These are phyloP conservation scores for Penicillium maclennaniae DNA, from an alignment of 495 filamentous ascomycete species.

Conservation along the genomic window DNA sequence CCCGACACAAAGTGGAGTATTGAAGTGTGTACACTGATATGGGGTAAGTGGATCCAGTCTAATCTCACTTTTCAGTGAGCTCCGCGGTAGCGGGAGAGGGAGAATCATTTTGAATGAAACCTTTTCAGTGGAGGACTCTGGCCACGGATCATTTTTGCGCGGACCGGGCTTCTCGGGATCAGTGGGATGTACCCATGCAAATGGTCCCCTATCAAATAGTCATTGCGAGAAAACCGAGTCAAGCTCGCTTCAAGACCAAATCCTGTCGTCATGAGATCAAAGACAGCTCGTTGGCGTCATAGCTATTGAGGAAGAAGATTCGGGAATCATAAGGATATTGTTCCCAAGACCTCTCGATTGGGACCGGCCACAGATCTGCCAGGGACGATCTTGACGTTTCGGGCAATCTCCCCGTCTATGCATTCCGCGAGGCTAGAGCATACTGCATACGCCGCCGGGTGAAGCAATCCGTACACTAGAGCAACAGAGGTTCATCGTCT, in stretches of 20 bases:
- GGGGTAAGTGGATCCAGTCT: background rate
- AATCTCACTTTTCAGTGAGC: background rate
- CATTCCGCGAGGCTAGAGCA: slow-evolving; percentile 13
- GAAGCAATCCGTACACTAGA: background rate
- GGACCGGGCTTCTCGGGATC: slow-evolving; percentile 17
- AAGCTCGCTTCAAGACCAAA: background rate
- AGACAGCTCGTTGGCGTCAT: slow-evolving; percentile 1
- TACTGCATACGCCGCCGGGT: background rate
- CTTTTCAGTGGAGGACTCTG: slow-evolving; percentile 1
- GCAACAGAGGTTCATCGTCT: background rate
- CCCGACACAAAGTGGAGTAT: too few species aligned
- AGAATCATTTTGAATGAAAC: background rate
- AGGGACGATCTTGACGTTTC: slow-evolving; percentile 23
- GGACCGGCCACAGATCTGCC: slow-evolving; percentile 11
- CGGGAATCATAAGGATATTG: slow-evolving; percentile 13
- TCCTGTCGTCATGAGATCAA: slow-evolving; percentile 1
- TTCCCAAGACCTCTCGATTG: slow-evolving; percentile 21
- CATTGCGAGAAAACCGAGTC: background rate
- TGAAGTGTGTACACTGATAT: too few species aligned
- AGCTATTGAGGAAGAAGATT: background rate
- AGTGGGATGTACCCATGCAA: slow-evolving; percentile 9
- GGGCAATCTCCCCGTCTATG: slow-evolving; percentile 28
- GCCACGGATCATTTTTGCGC: slow-evolving; percentile 23
- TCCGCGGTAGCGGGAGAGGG: background rate
- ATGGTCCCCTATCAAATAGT: slow-evolving; percentile 2